Evolutionary conservation across 768 basidiomycete genomes (phyloP).

Genomic region (Dacryopinax spathularia): DNA sequence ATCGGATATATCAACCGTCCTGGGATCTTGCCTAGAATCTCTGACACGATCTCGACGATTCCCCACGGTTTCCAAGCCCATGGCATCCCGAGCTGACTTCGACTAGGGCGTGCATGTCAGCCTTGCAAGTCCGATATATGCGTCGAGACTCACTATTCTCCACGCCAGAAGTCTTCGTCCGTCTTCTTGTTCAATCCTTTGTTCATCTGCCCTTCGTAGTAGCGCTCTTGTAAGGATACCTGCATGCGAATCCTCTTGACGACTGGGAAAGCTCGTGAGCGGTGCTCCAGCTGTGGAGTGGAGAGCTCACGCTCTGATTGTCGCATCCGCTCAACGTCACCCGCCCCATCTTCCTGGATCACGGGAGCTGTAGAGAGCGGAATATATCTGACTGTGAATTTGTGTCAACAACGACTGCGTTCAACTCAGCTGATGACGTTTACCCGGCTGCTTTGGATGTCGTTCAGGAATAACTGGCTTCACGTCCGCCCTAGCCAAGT

Average conservation of each 20-base stretch:
- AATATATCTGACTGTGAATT: neutral
- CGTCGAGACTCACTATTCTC: neutral
- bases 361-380: neutral
- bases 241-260: neutral
- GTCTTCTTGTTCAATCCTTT: neutral
- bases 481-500: neutral
- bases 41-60: neutral
- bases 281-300: neutral
- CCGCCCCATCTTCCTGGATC: neutral
- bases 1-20: neutral
- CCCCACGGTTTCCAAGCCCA: neutral
- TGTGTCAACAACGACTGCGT: neutral
- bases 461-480: neutral
- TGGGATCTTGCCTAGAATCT: neutral
- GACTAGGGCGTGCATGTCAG: neutral
- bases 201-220: neutral
- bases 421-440: neutral
- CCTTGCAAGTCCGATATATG: no score
- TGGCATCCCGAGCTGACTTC: neutral
- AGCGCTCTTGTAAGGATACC: neutral
- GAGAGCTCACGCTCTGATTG: slow-evolving; percentile 3
- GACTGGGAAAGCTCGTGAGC: neutral
- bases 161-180: neutral
- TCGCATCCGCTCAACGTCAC: neutral
- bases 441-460: neutral